Conservation (phyloP, 306 rosid genomes). For the Sicyos baderoa region DNA sequence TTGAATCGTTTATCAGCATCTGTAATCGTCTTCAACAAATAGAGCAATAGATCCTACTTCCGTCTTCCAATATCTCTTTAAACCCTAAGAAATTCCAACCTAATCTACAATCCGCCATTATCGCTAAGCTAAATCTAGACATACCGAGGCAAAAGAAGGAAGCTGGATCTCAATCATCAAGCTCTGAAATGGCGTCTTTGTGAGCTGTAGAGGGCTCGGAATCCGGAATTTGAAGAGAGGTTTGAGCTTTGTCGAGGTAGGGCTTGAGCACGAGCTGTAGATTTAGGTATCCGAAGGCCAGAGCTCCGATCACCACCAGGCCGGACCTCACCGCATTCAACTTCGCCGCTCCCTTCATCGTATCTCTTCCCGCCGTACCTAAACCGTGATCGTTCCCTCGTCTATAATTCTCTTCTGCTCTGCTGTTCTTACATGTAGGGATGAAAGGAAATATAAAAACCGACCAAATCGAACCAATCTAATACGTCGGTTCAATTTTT, state of each 20-base stretch:
- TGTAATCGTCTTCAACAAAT: neutral
- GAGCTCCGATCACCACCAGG: conserved; percentile 74
- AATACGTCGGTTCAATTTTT: too few species aligned
- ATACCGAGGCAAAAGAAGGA: neutral
- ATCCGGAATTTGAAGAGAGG: conserved; percentile 28
- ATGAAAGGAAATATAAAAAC: too few species aligned
- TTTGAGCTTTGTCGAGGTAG: conserved; percentile 63
- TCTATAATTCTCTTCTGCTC: neutral
- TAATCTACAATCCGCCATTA: neutral
- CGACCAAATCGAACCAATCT: too few species aligned
- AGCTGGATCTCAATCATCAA: conserved; percentile 21
- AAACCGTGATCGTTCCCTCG: neutral
- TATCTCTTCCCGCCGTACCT: neutral
- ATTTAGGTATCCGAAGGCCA: conserved; percentile 77
- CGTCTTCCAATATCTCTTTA: neutral
- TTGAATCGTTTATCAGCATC: neutral
- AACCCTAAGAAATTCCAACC: neutral
- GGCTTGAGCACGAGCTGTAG: conserved; percentile 64
- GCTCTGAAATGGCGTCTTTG: conserved; percentile 29
- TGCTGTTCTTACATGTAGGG: neutral
- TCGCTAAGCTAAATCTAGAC: neutral
- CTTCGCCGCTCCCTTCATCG: conserved; percentile 36
- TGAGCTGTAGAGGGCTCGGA: conserved; percentile 28
- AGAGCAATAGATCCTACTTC: neutral
- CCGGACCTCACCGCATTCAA: conserved; percentile 69